Percentiles rank a stretch among this genome's conserved stretches.
phyloP scores from a whole-genome alignment of 306 rosid species.

The Fragaria iinumae region DNA sequence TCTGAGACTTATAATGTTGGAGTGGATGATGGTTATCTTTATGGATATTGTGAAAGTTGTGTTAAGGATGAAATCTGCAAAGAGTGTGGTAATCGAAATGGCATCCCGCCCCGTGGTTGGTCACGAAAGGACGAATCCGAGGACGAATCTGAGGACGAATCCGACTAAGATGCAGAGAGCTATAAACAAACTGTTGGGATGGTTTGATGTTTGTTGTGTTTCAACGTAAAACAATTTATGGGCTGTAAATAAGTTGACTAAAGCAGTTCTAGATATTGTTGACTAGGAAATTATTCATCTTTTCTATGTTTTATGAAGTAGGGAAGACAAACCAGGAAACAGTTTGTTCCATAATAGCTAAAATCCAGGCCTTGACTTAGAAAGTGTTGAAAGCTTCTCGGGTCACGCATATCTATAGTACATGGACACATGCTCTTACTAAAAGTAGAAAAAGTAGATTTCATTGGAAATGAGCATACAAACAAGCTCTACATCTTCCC shows the following conservation, averaged over 20 bases:
- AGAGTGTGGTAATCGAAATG: background rate
- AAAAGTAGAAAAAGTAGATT: too few species aligned
- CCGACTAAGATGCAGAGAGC: too few species aligned
- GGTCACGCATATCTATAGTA: background rate
- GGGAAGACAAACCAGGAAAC: background rate
- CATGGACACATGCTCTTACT: background rate
- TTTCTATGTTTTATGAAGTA: background rate
- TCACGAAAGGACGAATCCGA: too few species aligned
- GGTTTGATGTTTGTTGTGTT: too few species aligned
- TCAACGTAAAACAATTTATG: background rate
- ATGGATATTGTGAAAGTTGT: too few species aligned
- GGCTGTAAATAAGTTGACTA: conserved; percentile 11
- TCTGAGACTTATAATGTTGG: too few species aligned
- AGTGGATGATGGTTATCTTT: too few species aligned
- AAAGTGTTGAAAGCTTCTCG: background rate
- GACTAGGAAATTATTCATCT: background rate
- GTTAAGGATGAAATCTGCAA: too few species aligned
- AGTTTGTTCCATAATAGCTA: too few species aligned
- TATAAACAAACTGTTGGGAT: too few species aligned
- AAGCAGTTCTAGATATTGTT: background rate
- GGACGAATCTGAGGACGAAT: too few species aligned
- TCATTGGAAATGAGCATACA: background rate
- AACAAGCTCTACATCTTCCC: background rate
- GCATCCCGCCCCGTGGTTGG: background rate
- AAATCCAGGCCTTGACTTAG: background rate